Evolutionary conservation across 1,284 basidiomycete genomes (phyloP).

Genomic region (Rhodotorula sp.): DNA sequence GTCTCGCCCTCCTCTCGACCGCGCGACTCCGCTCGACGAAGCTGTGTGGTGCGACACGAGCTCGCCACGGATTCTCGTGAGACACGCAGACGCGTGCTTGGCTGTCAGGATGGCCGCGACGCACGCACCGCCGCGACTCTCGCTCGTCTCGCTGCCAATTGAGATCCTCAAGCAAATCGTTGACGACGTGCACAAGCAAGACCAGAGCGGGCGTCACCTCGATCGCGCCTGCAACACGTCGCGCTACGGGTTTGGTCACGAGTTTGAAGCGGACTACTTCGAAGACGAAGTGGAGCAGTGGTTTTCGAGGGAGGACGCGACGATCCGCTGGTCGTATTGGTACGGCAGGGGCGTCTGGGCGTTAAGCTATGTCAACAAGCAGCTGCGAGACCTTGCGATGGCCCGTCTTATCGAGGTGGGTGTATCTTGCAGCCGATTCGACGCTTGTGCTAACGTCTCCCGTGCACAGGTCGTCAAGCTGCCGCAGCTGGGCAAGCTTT

Average conservation of each 20-base stretch:
- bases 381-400: neutral
- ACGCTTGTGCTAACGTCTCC: too few species aligned
- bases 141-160: neutral
- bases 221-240: too few species aligned
- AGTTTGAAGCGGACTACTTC: too few species aligned
- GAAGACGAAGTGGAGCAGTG: neutral
- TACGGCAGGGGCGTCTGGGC: neutral
- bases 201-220: neutral
- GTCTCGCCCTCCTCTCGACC: too few species aligned
- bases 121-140: neutral
- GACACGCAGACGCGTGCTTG: too few species aligned
- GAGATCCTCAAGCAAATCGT: conserved; percentile 1
- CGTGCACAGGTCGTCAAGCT: too few species aligned
- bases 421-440: too few species aligned
- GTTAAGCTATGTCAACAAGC: neutral
- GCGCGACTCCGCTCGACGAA: too few species aligned
- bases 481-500: too few species aligned
- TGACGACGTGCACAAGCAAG: neutral
- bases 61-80: too few species aligned
- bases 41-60: too few species aligned
- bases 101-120: neutral
- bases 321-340: neutral
- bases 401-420: neutral
- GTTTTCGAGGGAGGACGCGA: neutral
- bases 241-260: too few species aligned